Conservation (phyloP, 495 filamentous ascomycete species). For the Hypomontagnella submonticulosa region DNA sequence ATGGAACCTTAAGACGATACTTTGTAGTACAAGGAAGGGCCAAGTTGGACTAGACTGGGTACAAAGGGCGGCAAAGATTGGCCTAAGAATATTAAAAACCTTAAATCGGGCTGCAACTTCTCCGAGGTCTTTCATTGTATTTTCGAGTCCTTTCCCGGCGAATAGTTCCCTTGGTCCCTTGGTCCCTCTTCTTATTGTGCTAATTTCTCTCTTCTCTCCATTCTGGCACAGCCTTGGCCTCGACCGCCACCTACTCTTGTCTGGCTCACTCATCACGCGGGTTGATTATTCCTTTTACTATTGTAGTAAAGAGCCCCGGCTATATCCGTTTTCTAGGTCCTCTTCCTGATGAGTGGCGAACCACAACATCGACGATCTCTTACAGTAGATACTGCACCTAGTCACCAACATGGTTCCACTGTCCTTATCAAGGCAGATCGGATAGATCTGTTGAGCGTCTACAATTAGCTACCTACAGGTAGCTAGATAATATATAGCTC, state of each 20-base stretch:
- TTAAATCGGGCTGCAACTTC: slow-evolving; percentile 33
- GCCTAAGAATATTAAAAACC: slow-evolving; percentile 12
- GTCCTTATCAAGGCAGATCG: slow-evolving; percentile 21
- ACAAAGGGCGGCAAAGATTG: background rate
- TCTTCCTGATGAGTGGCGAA: slow-evolving; percentile 31
- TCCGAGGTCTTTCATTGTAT: slow-evolving; percentile 12
- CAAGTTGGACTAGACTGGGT: background rate
- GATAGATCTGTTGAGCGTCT: slow-evolving; percentile 31
- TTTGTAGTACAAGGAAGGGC: no score
- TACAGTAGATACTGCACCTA: slow-evolving; percentile 16
- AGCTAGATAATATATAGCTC: slow-evolving; percentile 15
- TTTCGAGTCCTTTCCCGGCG: slow-evolving; percentile 6
- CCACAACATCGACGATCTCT: slow-evolving; percentile 19
- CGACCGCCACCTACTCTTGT: slow-evolving; percentile 18
- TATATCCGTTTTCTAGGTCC: slow-evolving; percentile 10
- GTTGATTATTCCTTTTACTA: slow-evolving; percentile 1
- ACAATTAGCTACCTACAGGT: slow-evolving; percentile 1
- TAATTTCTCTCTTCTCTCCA: slow-evolving; percentile 18
- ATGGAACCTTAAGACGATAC: no score
- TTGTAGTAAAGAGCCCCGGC: slow-evolving; percentile 6
- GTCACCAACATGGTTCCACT: slow-evolving; percentile 31
- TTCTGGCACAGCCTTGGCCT: slow-evolving; percentile 12
- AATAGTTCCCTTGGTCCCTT: background rate
- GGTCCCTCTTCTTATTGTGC: slow-evolving; percentile 9
- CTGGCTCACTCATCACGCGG: slow-evolving; percentile 25